These are phyloP conservation scores for Cryptococcus hybrid DNA, from an alignment of 1,284 basidiomycete genomes.

Conservation along the genomic window DNA sequence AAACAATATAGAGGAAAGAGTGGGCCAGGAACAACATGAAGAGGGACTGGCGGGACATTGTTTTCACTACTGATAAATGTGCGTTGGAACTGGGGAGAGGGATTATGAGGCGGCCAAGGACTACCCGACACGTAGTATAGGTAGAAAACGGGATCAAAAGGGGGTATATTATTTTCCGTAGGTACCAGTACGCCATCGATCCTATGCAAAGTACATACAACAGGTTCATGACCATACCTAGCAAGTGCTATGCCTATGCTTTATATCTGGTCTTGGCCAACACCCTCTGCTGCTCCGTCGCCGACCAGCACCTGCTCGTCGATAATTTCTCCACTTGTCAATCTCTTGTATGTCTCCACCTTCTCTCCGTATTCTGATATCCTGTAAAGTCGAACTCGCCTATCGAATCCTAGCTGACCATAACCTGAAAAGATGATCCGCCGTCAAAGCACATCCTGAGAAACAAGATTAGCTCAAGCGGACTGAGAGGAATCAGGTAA, in stretches of 20 bases:
- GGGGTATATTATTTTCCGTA: too few relatives aligned
- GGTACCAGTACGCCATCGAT: too few relatives aligned
- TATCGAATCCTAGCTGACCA: conserved; percentile 75
- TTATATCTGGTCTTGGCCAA: conserved; percentile 22
- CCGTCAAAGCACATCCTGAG: conserved; percentile 79
- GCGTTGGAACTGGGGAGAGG: too few relatives aligned
- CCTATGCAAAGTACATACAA: too few relatives aligned
- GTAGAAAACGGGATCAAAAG: too few relatives aligned
- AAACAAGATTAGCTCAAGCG: not conserved
- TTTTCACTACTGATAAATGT: too few relatives aligned
- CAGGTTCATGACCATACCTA: too few relatives aligned
- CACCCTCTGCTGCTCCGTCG: conserved; percentile 26
- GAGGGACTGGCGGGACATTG: too few relatives aligned
- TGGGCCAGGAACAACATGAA: too few relatives aligned
- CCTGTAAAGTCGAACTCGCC: conserved; percentile 82
- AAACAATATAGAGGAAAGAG: too few relatives aligned
- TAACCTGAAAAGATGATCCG: conserved; percentile 85
- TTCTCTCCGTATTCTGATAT: conserved; percentile 85
- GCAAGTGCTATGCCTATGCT: not conserved
- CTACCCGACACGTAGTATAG: too few relatives aligned
- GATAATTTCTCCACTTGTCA: conserved; percentile 67
- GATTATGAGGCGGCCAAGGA: too few relatives aligned
- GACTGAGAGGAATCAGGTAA: not conserved
- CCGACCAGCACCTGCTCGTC: conserved; percentile 56
- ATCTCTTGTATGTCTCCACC: conserved; percentile 84